Percentiles rank a stretch among this genome's conserved stretches.
Evolutionary conservation across 2,329 filamentous ascomycete species (phyloP).

Genomic region (Trichophyton simii): DNA sequence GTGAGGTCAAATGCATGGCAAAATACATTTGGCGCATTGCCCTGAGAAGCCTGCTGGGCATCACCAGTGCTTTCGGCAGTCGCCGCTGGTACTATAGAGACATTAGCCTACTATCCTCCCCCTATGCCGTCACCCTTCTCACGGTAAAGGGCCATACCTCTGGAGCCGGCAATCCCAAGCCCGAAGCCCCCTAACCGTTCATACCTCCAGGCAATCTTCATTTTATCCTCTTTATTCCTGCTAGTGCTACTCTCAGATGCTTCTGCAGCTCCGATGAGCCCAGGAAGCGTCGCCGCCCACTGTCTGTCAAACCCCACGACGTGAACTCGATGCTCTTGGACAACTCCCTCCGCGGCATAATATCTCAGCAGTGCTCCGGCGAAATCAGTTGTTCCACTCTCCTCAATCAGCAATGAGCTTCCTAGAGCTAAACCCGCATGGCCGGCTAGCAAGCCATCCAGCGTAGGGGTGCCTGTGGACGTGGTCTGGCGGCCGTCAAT

Average conservation of each 20-base stretch:
- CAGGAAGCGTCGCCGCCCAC: constrained; percentile 78
- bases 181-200: constrained; percentile 66
- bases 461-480: constrained; percentile 76
- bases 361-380: constrained; percentile 71
- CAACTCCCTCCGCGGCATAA: constrained; percentile 83
- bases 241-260: constrained; percentile 32
- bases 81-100: constrained; percentile 19
- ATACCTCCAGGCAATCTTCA: constrained; percentile 99
- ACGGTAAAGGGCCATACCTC: constrained; percentile 43
- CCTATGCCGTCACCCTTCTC: no score
- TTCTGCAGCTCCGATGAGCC: constrained; percentile 44
- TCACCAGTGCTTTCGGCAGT: constrained; percentile 33
- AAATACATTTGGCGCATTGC: constrained; percentile 36
- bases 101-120: not conserved
- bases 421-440: constrained; percentile 77
- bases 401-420: constrained; percentile 66
- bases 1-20: constrained; percentile 63
- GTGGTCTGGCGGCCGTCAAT: constrained; percentile 77
- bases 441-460: constrained; percentile 74
- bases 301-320: constrained; percentile 65
- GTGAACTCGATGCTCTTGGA: constrained; percentile 82
- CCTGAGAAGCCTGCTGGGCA: constrained; percentile 17
- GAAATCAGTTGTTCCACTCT: constrained; percentile 90
- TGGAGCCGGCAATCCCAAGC: constrained; percentile 39
- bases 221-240: constrained; percentile 52